Evolutionary conservation across 2,329 filamentous ascomycete genomes (phyloP), one percentile per base, ranked within the genome.

Genomic region (Magnaporthiopsis poae): DNA sequence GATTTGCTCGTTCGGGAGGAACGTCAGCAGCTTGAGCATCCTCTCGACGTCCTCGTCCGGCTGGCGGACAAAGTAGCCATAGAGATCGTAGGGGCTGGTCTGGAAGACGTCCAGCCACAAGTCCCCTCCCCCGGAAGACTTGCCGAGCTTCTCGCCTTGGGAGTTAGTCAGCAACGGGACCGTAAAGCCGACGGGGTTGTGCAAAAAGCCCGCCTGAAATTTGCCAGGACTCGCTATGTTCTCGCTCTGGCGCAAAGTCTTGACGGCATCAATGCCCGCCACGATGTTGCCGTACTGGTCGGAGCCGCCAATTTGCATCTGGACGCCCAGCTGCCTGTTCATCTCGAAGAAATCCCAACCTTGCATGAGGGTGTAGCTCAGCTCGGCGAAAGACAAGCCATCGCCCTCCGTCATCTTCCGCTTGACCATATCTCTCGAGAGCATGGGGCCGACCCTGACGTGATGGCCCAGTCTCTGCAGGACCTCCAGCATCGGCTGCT

Each of bases 231-330:
- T 2, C 46, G 46, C 18, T 4, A n/a, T 9, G 3, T 56, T 21
- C 46, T 56, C 46, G 46, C 46, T 56, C 5, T 2, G 2, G 66
- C 88, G 84, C 61, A 94, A 87, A 66, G 88, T 82, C 76, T 93
- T 94, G 72, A 98, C 85, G 2, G 90, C 86, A 68, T 97, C 91
- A 73, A 95, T 89, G 63, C 95, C 95, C 15, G 93, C 88, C 35
- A 96, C 85, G 70, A 99, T 98, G 77, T 99, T 99, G 69, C 95
- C 95, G 75, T 89, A 98, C 78, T 99, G 95, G 75, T 99, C 95
- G 8, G 92, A 92, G 59, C 95, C 95, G 67, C 95, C 95, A 65
- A 99, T 91, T 78, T 99, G 92, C 75, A 98, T 85, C 74, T 93
- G 89, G 12, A 92, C 82, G 63, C 84, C 84, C 31, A 83, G 81